These are phyloP conservation scores for Powellomyces hirtus DNA, from an alignment of 192 early-diverging fungal genomes.

Conservation along the genomic window DNA sequence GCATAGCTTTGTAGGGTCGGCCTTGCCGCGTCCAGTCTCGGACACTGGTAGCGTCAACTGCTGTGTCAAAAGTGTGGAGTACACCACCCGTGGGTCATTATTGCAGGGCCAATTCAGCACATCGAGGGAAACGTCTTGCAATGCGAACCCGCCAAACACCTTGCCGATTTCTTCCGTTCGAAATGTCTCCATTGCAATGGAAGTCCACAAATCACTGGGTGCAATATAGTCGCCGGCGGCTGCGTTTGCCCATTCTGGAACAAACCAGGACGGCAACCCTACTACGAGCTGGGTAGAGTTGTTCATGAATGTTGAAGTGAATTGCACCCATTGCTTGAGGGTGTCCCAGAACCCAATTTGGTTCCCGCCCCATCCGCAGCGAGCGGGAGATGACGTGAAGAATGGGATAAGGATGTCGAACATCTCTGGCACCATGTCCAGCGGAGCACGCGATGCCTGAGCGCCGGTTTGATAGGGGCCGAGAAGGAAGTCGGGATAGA, in stretches of 20 bases:
- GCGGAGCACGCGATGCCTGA: too few relatives aligned
- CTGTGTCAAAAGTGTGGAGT: constrained; percentile 29
- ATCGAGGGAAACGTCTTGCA: constrained; percentile 32
- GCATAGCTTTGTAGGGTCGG: too few relatives aligned
- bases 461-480: not conserved
- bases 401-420: constrained; percentile 34
- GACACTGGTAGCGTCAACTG: constrained; percentile 25
- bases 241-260: not conserved
- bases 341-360: constrained; percentile 32
- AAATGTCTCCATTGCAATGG: constrained; percentile 3
- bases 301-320: not conserved
- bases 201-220: not conserved
- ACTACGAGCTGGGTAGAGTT: constrained; percentile 6
- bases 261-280: constrained; percentile 24
- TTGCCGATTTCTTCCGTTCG: too few relatives aligned
- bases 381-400: constrained; percentile 18
- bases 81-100: not conserved
- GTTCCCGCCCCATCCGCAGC: constrained; percentile 29
- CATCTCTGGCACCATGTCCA: not conserved
- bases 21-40: not conserved
- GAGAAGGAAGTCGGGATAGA: constrained; percentile 28
- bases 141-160: constrained; percentile 32
- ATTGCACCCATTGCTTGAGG: constrained; percentile 20
- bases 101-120: constrained; percentile 19
- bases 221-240: constrained; percentile 31